Evolutionary conservation across 23 red algal genomes (phyloP).

Genomic region (Chondrus crispus): DNA sequence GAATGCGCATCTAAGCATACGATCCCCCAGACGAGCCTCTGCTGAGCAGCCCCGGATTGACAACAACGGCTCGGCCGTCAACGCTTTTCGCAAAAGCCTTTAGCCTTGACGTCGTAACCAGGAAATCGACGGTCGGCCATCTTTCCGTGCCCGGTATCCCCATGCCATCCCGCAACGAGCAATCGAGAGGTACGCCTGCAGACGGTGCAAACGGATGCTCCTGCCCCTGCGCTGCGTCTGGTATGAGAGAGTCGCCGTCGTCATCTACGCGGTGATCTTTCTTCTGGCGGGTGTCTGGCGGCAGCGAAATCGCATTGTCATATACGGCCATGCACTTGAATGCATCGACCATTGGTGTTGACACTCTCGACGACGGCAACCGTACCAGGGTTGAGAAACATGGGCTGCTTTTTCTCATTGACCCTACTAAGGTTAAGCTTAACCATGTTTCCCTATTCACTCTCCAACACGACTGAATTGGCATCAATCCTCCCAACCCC

Average conservation of each 20-base stretch:
- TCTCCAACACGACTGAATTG: slow-evolving; percentile 53
- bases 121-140: slow-evolving; percentile 14
- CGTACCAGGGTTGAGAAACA: slow-evolving; percentile 48
- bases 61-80: slow-evolving; percentile 24
- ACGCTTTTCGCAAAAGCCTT: slow-evolving; percentile 57
- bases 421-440: slow-evolving; percentile 41
- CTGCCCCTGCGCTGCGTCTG: not conserved
- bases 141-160: slow-evolving; percentile 1
- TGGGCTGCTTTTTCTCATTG: not conserved
- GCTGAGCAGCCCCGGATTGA: slow-evolving; percentile 45
- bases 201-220: slow-evolving; percentile 7
- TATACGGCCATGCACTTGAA: slow-evolving; percentile 62
- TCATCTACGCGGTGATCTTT: not conserved
- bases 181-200: slow-evolving; percentile 37
- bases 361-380: slow-evolving; percentile 56
- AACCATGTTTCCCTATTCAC: slow-evolving; percentile 38
- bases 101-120: slow-evolving; percentile 32
- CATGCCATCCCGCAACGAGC: not conserved
- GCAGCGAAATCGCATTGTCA: slow-evolving; percentile 41
- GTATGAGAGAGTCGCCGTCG: not conserved
- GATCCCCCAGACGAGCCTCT: slow-evolving; percentile 26
- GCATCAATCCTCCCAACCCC: not conserved
- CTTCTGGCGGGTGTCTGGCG: no score
- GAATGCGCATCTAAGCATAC: slow-evolving; percentile 48
- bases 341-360: slow-evolving; percentile 50